Evolutionary conservation across 768 basidiomycete genomes (phyloP).

Genomic region (Fibroporia radiculosa): DNA sequence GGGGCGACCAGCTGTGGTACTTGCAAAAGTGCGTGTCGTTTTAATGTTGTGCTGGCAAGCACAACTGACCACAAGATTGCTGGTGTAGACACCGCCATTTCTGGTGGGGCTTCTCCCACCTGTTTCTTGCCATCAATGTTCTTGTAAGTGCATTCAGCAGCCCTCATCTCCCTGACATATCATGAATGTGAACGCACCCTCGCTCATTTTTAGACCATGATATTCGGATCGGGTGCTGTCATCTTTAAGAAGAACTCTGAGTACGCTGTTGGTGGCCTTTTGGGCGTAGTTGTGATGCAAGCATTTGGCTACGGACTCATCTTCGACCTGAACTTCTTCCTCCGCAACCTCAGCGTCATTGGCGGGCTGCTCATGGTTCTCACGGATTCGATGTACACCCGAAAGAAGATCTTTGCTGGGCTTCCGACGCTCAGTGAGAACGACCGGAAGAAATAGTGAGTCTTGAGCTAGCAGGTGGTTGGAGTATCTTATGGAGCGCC

Average conservation of each 20-base stretch:
- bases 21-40: conserved; percentile 70
- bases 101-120: conserved; percentile 90
- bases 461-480: background rate
- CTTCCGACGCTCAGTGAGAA: conserved; percentile 86
- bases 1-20: conserved; percentile 98
- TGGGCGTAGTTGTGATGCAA: conserved; percentile 88
- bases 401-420: conserved; percentile 85
- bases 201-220: conserved; percentile 67
- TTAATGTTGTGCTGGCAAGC: conserved; percentile 1
- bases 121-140: conserved; percentile 89
- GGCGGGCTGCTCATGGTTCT: conserved; percentile 99
- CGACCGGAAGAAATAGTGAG: conserved; percentile 95
- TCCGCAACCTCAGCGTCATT: conserved; percentile 95
- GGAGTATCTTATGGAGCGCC: background rate
- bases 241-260: conserved; percentile 85
- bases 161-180: no score
- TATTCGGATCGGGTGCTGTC: conserved; percentile 74
- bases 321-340: conserved; percentile 99
- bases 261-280: conserved; percentile 82
- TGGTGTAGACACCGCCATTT: conserved; percentile 80
- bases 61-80: no score
- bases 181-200: background rate
- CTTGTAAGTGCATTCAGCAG: conserved; percentile 48
- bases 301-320: conserved; percentile 99
- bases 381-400: conserved; percentile 86